These are phyloP conservation scores for Corymbia citriodora DNA, from an alignment of 441 rosid species.

Conservation along the genomic window DNA sequence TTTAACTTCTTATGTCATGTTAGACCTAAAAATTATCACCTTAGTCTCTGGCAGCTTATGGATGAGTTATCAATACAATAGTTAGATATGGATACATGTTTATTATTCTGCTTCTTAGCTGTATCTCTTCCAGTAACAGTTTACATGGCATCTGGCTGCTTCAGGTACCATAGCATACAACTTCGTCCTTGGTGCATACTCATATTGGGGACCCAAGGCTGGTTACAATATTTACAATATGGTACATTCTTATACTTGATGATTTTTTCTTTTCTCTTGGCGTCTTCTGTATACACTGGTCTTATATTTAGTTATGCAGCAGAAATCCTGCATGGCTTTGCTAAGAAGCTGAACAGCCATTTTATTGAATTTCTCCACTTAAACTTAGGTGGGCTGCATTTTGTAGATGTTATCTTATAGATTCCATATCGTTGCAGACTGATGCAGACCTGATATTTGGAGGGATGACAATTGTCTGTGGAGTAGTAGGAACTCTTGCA, in stretches of 20 bases:
- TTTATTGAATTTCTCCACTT: not conserved
- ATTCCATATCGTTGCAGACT: conserved; percentile 26
- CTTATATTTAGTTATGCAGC: not conserved
- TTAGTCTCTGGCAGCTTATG: not conserved
- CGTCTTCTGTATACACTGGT: conserved; percentile 1
- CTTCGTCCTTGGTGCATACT: conserved; percentile 93
- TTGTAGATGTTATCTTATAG: not conserved
- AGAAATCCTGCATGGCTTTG: not conserved
- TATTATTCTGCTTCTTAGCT: not conserved
- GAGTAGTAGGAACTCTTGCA: conserved; percentile 79
- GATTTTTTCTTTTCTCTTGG: not conserved
- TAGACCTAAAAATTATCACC: not conserved
- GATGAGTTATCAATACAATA: not conserved
- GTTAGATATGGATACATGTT: not conserved
- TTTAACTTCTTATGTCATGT: not conserved
- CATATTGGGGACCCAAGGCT: conserved; percentile 98
- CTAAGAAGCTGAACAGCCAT: not conserved
- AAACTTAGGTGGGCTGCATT: not conserved
- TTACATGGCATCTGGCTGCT: not conserved
- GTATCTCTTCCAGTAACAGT: not conserved
- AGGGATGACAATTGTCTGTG: conserved; percentile 79
- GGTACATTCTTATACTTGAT: conserved; percentile 24
- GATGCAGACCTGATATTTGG: conserved; percentile 90
- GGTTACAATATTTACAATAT: conserved; percentile 78
- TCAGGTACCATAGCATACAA: conserved; percentile 82